phyloP scores from a whole-genome alignment of 2,329 filamentous ascomycete species.

The Talaromyces atroroseus region DNA sequence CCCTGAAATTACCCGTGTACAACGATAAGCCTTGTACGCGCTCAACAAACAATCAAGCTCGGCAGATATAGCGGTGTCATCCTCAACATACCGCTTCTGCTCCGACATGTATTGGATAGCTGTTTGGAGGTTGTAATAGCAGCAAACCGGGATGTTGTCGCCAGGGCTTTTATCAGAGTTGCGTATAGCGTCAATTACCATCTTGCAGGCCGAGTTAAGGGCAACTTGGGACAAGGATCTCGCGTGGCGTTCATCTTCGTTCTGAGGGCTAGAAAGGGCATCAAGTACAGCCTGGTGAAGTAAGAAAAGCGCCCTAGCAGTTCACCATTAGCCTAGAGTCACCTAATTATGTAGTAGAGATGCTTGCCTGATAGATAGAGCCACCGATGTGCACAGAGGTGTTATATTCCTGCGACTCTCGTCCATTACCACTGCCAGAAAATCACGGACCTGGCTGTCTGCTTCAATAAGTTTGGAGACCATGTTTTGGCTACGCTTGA shows the following conservation, averaged over 20 bases:
- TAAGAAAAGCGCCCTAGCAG: constrained; percentile 6
- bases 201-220: constrained; percentile 9
- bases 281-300: constrained; percentile 3
- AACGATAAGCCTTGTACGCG: constrained; percentile 1
- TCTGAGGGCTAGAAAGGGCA: not conserved
- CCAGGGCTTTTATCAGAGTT: not conserved
- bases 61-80: not conserved
- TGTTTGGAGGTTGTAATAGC: constrained; percentile 9
- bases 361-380: constrained; percentile 8
- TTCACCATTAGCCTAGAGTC: not conserved
- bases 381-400: constrained; percentile 7
- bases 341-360: not conserved
- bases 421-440: not conserved
- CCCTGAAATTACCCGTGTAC: constrained; percentile 2
- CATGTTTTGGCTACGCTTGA: not conserved
- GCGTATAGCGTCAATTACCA: constrained; percentile 2
- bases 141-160: not conserved
- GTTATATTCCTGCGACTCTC: constrained; percentile 5
- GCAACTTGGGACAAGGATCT: not conserved
- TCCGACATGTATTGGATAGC: constrained; percentile 2
- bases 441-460: constrained; percentile 3
- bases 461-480: not conserved
- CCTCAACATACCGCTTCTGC: not conserved
- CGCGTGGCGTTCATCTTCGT: not conserved
- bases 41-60: not conserved